Conservation (phyloP, 768 basidiomycete genomes). For the Pseudohyphozyma bogoriensis region DNA sequence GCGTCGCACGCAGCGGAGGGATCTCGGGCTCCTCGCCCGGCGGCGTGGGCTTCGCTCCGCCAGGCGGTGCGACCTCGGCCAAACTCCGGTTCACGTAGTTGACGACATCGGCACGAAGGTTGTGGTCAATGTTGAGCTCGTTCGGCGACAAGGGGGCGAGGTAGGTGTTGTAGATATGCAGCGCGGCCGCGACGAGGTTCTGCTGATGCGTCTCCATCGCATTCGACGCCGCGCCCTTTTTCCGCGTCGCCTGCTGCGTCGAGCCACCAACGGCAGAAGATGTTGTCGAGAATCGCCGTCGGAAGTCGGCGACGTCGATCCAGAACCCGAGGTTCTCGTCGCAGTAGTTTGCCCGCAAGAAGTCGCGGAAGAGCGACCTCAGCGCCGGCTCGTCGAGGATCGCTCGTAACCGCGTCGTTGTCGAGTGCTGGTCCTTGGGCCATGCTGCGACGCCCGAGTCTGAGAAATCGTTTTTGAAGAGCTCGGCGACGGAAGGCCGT, state of each 20-base stretch:
- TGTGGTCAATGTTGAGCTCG: conserved; percentile 98
- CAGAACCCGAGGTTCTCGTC: conserved; percentile 98
- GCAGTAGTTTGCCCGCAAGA: conserved; percentile 85
- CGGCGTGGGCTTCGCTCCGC: conserved; percentile 62
- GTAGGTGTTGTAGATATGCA: conserved; percentile 75
- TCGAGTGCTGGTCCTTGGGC: conserved; percentile 61
- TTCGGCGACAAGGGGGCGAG: conserved; percentile 89
- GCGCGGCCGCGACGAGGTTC: conserved; percentile 83
- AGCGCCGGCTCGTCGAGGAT: conserved; percentile 87
- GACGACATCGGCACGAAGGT: conserved; percentile 83
- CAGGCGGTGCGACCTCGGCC: conserved; percentile 43
- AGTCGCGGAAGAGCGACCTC: conserved; percentile 85
- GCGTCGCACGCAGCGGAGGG: conserved; percentile 76
- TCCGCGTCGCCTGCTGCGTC: conserved; percentile 6
- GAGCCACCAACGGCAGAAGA: conserved; percentile 62
- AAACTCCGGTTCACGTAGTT: conserved; percentile 87
- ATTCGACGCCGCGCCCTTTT: conserved; percentile 25
- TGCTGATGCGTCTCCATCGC: conserved; percentile 98
- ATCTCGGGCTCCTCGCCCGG: conserved; percentile 66
- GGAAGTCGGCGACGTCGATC: conserved; percentile 95
- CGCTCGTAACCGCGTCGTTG: conserved; percentile 77
- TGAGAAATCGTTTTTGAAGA: conserved; percentile 27
- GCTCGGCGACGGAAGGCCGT: conserved; percentile 22
- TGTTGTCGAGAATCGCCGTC: conserved; percentile 88
- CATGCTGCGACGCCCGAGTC: conserved; percentile 23